Conservation (phyloP, 129 eudicot species). For the Tanacetum coccineum region DNA sequence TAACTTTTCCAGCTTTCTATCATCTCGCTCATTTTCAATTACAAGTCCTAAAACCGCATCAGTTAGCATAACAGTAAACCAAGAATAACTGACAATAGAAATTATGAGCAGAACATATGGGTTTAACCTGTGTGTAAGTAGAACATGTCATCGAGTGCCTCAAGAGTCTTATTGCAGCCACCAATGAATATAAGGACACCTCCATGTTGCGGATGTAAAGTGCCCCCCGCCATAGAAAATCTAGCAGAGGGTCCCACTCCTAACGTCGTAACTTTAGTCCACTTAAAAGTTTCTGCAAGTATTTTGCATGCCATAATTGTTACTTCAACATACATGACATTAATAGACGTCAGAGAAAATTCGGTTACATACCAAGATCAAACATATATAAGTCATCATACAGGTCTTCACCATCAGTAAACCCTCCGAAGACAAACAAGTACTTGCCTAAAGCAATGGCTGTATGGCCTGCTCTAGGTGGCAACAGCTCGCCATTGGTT, state of each 20-base stretch:
- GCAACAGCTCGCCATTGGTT: constrained; percentile 75
- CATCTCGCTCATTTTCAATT: constrained; percentile 65
- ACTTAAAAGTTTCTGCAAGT: constrained; percentile 58
- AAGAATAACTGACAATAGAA: not conserved
- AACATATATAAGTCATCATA: constrained; percentile 83
- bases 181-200: constrained; percentile 84
- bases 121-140: constrained; percentile 74
- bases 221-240: constrained; percentile 94
- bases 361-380: constrained; percentile 67
- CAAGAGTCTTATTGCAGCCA: constrained; percentile 92
- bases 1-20: constrained; percentile 70
- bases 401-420: constrained; percentile 82
- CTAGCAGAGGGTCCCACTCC: constrained; percentile 96
- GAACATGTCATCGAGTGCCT: constrained; percentile 91
- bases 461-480: constrained; percentile 98
- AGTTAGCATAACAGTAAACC: not conserved
- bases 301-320: not conserved
- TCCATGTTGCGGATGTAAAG: constrained; percentile 72
- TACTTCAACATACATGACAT: too few species aligned
- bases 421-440: constrained; percentile 95
- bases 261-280: constrained; percentile 62
- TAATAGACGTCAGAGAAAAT: not conserved
- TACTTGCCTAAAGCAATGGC: constrained; percentile 72
- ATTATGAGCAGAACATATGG: not conserved
- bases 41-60: constrained; percentile 54